These are phyloP conservation scores for Penicillium daleae DNA, from an alignment of 495 filamentous ascomycete genomes.

Conservation along the genomic window DNA sequence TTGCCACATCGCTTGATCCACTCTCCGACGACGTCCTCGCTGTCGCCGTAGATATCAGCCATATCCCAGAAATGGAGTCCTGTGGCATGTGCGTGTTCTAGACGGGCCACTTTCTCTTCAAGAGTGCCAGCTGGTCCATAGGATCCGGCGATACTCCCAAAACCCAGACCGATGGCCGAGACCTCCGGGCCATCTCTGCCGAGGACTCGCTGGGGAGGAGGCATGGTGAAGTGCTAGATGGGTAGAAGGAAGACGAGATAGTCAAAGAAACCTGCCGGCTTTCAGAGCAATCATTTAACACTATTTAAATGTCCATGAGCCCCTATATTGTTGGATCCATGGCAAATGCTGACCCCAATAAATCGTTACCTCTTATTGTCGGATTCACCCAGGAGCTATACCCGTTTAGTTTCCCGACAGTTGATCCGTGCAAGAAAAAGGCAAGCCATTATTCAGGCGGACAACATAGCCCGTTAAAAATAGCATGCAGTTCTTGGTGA, in stretches of 20 bases:
- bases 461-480: not conserved
- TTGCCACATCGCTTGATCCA: slow-evolving; percentile 62
- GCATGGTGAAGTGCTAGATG: slow-evolving; percentile 15
- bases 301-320: not conserved
- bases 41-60: slow-evolving; percentile 52
- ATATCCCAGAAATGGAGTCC: slow-evolving; percentile 65
- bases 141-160: slow-evolving; percentile 54
- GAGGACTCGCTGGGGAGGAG: slow-evolving; percentile 39
- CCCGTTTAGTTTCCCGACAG: slow-evolving; percentile 2
- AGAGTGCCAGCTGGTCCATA: slow-evolving; percentile 50
- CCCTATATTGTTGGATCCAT: not conserved
- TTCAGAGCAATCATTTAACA: not conserved
- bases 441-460: not conserved
- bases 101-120: slow-evolving; percentile 35
- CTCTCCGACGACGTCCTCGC: slow-evolving; percentile 55
- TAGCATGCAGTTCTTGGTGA: not conserved
- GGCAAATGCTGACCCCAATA: not conserved
- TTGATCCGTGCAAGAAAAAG: not conserved
- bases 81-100: slow-evolving; percentile 54
- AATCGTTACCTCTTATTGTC: not conserved
- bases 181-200: slow-evolving; percentile 59
- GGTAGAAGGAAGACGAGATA: not conserved
- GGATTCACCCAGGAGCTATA: not conserved
- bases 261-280: not conserved
- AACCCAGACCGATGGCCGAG: slow-evolving; percentile 56